These are phyloP conservation scores for Aspergillus terreus DNA, from an alignment of 2,329 filamentous ascomycete species.

Conservation along the genomic window DNA sequence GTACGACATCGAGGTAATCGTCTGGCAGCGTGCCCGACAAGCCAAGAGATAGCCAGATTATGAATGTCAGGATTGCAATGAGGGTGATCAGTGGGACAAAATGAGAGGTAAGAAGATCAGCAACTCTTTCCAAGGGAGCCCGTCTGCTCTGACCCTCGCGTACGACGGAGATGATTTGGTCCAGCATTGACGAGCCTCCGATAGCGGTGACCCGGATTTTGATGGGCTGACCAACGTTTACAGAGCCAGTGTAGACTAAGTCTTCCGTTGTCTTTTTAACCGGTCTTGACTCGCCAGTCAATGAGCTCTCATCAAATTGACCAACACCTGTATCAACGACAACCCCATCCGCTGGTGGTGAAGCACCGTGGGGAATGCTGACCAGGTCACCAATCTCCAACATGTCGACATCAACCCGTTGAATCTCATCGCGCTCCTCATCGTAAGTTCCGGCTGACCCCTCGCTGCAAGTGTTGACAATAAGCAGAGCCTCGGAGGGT, in stretches of 20 bases:
- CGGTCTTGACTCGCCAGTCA: constrained; percentile 60
- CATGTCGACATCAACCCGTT: constrained; percentile 60
- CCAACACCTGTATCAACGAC: constrained; percentile 56
- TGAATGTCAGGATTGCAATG: constrained; percentile 45
- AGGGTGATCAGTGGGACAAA: constrained; percentile 49
- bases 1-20: constrained; percentile 49
- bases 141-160: constrained; percentile 48
- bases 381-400: constrained; percentile 73
- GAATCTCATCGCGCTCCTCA: constrained; percentile 18
- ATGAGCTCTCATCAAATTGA: constrained; percentile 81
- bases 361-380: constrained; percentile 71
- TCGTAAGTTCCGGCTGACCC: background rate
- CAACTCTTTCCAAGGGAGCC: constrained; percentile 46
- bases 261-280: constrained; percentile 42
- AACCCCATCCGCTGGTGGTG: constrained; percentile 77
- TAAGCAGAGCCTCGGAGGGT: constrained; percentile 70
- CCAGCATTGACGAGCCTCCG: constrained; percentile 48
- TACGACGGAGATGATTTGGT: constrained; percentile 48
- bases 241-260: constrained; percentile 44
- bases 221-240: constrained; percentile 46
- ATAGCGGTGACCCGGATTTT: constrained; percentile 42
- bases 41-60: constrained; percentile 46
- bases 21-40: constrained; percentile 40
- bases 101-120: constrained; percentile 46
- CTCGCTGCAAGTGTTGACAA: constrained; percentile 33